These are phyloP conservation scores for Alternaria arbusti DNA, from an alignment of 2,329 filamentous ascomycete genomes.

Conservation along the genomic window DNA sequence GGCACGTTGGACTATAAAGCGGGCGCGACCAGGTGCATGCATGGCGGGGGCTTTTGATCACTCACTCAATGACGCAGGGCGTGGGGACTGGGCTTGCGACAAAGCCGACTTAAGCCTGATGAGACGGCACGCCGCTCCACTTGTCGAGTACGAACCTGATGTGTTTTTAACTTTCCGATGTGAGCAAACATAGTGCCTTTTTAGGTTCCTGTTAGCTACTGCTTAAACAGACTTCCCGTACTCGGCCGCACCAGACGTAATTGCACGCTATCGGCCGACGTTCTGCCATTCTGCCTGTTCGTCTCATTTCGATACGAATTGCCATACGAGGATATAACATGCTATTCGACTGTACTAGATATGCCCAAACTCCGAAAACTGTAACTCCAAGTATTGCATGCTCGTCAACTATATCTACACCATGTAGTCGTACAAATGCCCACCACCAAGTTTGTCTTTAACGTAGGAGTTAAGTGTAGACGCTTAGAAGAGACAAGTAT, in stretches of 20 bases:
- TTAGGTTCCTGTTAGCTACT: background rate
- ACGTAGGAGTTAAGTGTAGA: background rate
- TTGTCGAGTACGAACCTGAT: background rate
- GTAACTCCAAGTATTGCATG: constrained; percentile 23
- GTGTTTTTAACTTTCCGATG: background rate
- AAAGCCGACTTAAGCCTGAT: constrained; percentile 14
- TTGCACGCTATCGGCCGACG: background rate
- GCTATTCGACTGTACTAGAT: constrained; percentile 1
- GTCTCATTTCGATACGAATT: background rate
- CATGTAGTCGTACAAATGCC: constrained; percentile 39
- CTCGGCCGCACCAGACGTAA: background rate
- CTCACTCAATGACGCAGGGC: constrained; percentile 32
- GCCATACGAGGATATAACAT: background rate
- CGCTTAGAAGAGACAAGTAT: background rate
- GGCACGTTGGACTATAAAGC: constrained; percentile 4
- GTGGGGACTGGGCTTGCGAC: constrained; percentile 25
- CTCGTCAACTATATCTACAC: constrained; percentile 28
- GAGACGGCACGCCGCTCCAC: background rate
- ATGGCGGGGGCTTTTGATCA: constrained; percentile 33
- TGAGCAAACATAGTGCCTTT: background rate
- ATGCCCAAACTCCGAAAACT: constrained; percentile 25
- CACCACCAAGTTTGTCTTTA: background rate
- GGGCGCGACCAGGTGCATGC: constrained; percentile 14
- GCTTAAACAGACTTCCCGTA: background rate
- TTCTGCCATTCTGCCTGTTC: background rate